phyloP scores from a whole-genome alignment of 2,329 filamentous ascomycete species.

The Trichothecium roseum region DNA sequence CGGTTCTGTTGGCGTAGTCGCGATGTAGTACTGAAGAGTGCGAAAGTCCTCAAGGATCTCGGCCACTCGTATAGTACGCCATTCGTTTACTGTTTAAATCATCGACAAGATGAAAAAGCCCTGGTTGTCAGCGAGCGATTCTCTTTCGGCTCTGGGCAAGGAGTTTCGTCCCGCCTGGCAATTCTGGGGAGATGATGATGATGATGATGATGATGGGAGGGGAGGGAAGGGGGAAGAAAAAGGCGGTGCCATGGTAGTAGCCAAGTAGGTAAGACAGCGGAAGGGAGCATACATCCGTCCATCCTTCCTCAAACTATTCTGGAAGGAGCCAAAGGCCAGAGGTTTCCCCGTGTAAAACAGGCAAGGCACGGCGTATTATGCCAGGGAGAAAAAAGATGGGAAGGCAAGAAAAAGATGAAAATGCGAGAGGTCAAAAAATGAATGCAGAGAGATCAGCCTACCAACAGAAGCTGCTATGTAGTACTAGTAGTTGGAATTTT shows the following conservation, averaged over 20 bases:
- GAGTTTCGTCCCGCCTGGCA: neutral
- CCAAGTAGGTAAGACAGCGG: neutral
- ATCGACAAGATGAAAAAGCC: neutral
- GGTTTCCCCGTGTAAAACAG: no score
- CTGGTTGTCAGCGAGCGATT: neutral
- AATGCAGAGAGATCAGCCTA: no score
- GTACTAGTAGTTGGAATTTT: no score
- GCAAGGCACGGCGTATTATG: no score
- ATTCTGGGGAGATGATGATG: conserved; percentile 1
- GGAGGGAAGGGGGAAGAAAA: neutral
- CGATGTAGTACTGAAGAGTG: conserved; percentile 51
- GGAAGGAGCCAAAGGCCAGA: no score
- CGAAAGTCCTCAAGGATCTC: conserved; percentile 53
- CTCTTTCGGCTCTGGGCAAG: neutral
- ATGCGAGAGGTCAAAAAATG: neutral
- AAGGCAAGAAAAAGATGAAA: neutral
- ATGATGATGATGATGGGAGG: conserved; percentile 1
- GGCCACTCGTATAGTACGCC: conserved; percentile 47
- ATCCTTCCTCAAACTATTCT: neutral
- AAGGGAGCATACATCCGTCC: conserved; percentile 3
- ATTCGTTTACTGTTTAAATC: conserved; percentile 43
- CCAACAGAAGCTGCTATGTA: no score
- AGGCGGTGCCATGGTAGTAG: conserved; percentile 4
- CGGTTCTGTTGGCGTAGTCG: conserved; percentile 44
- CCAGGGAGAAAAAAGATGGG: no score